phyloP scores from a whole-genome alignment of 164 flowering plant genomes.

The Sedum album region DNA sequence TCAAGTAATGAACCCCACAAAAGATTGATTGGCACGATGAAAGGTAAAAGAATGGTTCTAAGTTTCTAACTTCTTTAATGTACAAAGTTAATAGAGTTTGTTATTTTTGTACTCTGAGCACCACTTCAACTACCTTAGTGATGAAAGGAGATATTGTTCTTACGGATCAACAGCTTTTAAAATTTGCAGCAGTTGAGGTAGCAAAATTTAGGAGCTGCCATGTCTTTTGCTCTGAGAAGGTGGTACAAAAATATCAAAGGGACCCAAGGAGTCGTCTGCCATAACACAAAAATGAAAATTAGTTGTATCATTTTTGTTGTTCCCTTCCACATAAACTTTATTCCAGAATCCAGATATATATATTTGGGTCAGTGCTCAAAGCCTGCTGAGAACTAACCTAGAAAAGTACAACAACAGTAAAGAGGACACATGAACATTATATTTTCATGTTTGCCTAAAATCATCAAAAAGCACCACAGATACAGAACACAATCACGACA shows the following conservation, averaged over 20 bases:
- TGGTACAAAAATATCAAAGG: slow-evolving; percentile 49
- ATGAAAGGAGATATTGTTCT: not conserved
- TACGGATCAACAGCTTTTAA: not conserved
- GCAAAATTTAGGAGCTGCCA: not conserved
- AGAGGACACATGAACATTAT: not conserved
- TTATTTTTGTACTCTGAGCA: too few relatives aligned
- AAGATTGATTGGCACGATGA: not conserved
- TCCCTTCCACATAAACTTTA: not conserved
- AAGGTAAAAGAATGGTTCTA: too few relatives aligned
- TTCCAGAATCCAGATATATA: not conserved
- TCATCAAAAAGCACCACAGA: not conserved
- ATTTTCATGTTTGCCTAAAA: not conserved
- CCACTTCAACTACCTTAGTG: too few relatives aligned
- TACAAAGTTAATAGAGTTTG: too few relatives aligned
- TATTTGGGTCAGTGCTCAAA: not conserved
- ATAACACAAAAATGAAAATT: not conserved
- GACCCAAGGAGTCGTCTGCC: slow-evolving; percentile 60
- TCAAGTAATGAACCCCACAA: not conserved
- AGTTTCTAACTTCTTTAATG: too few relatives aligned
- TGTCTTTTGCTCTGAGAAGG: slow-evolving; percentile 24
- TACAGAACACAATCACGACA: too few relatives aligned
- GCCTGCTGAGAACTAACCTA: not conserved
- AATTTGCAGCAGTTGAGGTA: not conserved
- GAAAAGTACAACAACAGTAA: not conserved
- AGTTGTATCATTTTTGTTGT: not conserved